phyloP scores from a whole-genome alignment of 495 filamentous ascomycete species.

The Xylaria bambusicola region DNA sequence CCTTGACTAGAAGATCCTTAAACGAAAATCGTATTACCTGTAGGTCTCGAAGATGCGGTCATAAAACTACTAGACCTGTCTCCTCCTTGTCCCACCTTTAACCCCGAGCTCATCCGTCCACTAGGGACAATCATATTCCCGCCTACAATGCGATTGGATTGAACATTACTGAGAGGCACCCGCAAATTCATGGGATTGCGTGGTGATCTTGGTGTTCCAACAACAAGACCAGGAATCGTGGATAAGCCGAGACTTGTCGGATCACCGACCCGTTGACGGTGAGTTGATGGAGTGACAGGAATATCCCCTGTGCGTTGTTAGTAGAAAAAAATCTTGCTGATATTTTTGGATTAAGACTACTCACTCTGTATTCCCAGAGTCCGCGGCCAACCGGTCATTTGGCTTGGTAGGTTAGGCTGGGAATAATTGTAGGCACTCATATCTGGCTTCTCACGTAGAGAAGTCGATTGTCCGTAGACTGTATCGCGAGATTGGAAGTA shows the following conservation, averaged over 20 bases:
- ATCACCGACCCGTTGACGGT: constrained; percentile 31
- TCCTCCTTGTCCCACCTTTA: constrained; percentile 26
- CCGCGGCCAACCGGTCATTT: constrained; percentile 23
- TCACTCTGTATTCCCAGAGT: constrained; percentile 25
- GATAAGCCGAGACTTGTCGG: constrained; percentile 27
- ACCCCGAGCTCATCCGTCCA: constrained; percentile 30
- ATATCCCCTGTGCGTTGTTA: constrained; percentile 22
- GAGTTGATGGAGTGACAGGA: constrained; percentile 35
- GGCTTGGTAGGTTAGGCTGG: constrained; percentile 15
- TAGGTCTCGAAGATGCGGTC: constrained; percentile 21
- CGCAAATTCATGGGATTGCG: constrained; percentile 16
- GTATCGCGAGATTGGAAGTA: constrained; percentile 19
- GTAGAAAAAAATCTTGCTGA: not conserved
- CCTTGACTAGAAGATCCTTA: not conserved
- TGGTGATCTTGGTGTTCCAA: constrained; percentile 25
- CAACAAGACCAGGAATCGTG: constrained; percentile 31
- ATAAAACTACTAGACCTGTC: constrained; percentile 13
- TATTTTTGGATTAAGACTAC: not conserved
- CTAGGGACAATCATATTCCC: constrained; percentile 17
- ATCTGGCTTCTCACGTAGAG: constrained; percentile 18
- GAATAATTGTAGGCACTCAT: constrained; percentile 14
- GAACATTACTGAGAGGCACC: not conserved
- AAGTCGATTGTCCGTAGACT: constrained; percentile 15
- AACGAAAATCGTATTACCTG: constrained; percentile 15
- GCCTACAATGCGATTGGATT: constrained; percentile 19